phyloP scores from a whole-genome alignment of 2,329 filamentous ascomycete genomes.

The Alternaria ethzedia region DNA sequence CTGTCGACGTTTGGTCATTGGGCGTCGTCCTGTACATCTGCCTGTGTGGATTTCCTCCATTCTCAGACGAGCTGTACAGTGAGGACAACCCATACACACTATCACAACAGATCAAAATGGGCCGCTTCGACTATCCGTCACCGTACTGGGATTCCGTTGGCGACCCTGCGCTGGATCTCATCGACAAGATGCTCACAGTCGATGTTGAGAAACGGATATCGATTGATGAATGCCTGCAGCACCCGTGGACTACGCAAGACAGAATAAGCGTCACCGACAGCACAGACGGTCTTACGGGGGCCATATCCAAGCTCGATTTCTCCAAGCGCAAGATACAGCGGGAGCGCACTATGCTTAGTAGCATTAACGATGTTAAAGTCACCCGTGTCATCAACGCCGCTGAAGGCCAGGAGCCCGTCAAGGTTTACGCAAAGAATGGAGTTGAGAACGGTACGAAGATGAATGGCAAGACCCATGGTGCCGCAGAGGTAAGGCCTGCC shows the following conservation, averaged over 20 bases:
- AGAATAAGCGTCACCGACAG: constrained; percentile 73
- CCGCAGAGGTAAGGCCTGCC: constrained; percentile 69
- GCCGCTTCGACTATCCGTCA: constrained; percentile 90
- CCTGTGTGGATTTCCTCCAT: constrained; percentile 94
- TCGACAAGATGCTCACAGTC: constrained; percentile 92
- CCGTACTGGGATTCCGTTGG: constrained; percentile 93
- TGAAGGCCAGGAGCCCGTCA: constrained; percentile 55
- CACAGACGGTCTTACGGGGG: constrained; percentile 90
- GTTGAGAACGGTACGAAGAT: constrained; percentile 28
- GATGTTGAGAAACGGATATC: constrained; percentile 83
- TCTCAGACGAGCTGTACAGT: constrained; percentile 89
- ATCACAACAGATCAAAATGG: constrained; percentile 87
- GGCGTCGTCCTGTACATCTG: constrained; percentile 99
- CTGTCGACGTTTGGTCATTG: constrained; percentile 94
- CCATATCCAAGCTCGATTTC: constrained; percentile 81
- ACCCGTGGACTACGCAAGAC: constrained; percentile 81
- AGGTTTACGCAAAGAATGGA: constrained; percentile 50
- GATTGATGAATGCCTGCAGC: constrained; percentile 86
- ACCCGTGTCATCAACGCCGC: constrained; percentile 64
- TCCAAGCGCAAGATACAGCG: constrained; percentile 78
- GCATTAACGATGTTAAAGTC: constrained; percentile 76
- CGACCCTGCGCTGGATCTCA: constrained; percentile 87
- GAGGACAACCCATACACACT: constrained; percentile 83
- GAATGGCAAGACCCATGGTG: constrained; percentile 11
- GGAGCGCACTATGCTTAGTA: constrained; percentile 84